Percentiles rank a stretch among this genome's conserved stretches.
Evolutionary conservation across 495 filamentous ascomycete species (phyloP).

Genomic region (Massariosphaeria phaeospora): DNA sequence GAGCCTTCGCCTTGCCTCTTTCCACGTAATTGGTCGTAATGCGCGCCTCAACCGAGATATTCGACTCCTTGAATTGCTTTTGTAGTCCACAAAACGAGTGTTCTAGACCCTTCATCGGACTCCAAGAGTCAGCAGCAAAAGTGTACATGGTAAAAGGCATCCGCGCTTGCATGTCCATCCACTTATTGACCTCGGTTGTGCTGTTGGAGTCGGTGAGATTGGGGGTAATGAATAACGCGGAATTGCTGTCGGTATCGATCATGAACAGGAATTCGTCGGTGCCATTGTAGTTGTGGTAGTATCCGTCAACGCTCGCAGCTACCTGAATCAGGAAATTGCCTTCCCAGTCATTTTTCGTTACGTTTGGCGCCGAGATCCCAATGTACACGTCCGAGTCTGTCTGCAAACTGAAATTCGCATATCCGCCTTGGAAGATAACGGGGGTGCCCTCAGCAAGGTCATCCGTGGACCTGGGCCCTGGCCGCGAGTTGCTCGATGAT

Average conservation of each 20-base stretch:
- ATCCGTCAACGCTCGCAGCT: conserved; percentile 71
- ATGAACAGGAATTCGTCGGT: conserved; percentile 54
- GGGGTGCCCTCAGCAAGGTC: conserved; percentile 42
- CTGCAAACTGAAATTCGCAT: conserved; percentile 51
- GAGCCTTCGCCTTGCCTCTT: conserved; percentile 65
- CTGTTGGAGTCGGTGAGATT: conserved; percentile 54
- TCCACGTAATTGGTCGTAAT: conserved; percentile 63
- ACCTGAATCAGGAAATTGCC: conserved; percentile 72
- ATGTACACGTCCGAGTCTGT: conserved; percentile 64
- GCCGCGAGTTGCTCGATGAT: conserved; percentile 56
- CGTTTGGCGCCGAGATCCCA: conserved; percentile 62
- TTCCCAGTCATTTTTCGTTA: conserved; percentile 49
- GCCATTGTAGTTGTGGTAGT: conserved; percentile 58
- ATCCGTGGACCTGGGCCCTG: conserved; percentile 53
- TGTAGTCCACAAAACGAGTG: conserved; percentile 49
- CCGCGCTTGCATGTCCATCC: conserved; percentile 53
- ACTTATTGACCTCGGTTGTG: conserved; percentile 40
- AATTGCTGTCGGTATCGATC: conserved; percentile 72
- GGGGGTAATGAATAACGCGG: conserved; percentile 71
- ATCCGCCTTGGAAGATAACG: conserved; percentile 54
- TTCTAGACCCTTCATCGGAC: conserved; percentile 57
- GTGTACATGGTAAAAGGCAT: conserved; percentile 72
- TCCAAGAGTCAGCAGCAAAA: conserved; percentile 55
- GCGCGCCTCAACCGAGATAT: conserved; percentile 43
- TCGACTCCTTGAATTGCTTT: conserved; percentile 34